phyloP scores from a whole-genome alignment of 495 filamentous ascomycete genomes.

The Tuber calosporum region DNA sequence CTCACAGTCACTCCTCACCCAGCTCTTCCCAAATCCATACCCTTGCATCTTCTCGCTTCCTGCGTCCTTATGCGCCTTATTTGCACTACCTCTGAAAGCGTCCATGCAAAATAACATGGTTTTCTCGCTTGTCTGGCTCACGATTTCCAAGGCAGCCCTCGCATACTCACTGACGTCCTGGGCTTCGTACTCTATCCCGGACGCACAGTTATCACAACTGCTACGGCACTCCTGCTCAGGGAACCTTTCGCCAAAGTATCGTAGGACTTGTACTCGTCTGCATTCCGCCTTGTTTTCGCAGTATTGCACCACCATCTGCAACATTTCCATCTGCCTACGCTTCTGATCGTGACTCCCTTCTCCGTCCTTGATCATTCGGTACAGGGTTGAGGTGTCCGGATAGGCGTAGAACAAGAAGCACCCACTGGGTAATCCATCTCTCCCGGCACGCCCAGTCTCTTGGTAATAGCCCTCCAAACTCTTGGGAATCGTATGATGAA shows the following conservation, averaged over 20 bases:
- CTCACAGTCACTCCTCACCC: slow-evolving; percentile 48
- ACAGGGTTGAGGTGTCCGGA: slow-evolving; percentile 57
- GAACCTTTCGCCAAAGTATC: slow-evolving; percentile 86
- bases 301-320: slow-evolving; percentile 71
- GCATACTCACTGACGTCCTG: slow-evolving; percentile 74
- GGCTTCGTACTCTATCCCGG: slow-evolving; percentile 56
- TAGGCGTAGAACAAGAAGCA: slow-evolving; percentile 88
- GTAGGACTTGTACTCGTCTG: slow-evolving; percentile 75
- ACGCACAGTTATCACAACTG: slow-evolving; percentile 81
- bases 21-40: slow-evolving; percentile 47
- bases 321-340: slow-evolving; percentile 72
- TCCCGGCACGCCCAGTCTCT: slow-evolving; percentile 88
- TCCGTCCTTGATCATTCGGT: slow-evolving; percentile 68
- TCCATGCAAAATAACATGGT: slow-evolving; percentile 52
- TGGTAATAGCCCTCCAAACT: slow-evolving; percentile 98
- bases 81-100: slow-evolving; percentile 45
- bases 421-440: slow-evolving; percentile 77
- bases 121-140: slow-evolving; percentile 50
- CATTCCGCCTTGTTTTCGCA: slow-evolving; percentile 85
- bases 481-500: slow-evolving; percentile 85
- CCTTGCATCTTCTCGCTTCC: slow-evolving; percentile 37
- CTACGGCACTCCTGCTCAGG: slow-evolving; percentile 59
- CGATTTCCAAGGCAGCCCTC: slow-evolving; percentile 56
- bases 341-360: slow-evolving; percentile 72
- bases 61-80: slow-evolving; percentile 44